Evolutionary conservation across 805 yeast species (phyloP), one percentile per base, ranked within the genome.

Genomic region (Torulaspora gathmanii): DNA sequence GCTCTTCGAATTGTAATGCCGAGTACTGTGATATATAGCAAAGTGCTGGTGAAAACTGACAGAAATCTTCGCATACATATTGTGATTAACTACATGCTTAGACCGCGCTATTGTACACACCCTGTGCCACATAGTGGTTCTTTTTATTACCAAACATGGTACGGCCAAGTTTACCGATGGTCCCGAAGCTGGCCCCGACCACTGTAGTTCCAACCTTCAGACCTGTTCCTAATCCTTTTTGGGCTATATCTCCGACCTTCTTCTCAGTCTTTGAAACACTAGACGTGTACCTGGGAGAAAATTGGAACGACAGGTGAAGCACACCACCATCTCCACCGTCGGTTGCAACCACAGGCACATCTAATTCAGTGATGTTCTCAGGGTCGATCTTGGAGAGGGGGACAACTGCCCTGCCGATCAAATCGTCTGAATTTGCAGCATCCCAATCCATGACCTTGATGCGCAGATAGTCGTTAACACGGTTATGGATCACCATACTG

Each of bases 371-470:
- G 20, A 76, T 74, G 23, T 70, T 69, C 42, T 74, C 71, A 3
- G 89, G 86, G 51, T 80, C 79, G 15, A 90, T 69, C 11, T 78
- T 77, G 0, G 77, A 63, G 46, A 91, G 68, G 9, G 77, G 74
- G 45, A 89, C 61, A 17, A 60, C 55, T 8, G 80, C 86, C 26
- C 70, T 71, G 45, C 98, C 95, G 44, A 93, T 72, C 51, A 73
- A 70, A 65, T 93, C 99, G 65, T 93, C 91, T 49, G 77, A 78
- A 37, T 87, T 81, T 54, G 96, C 96, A 52, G 91, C 79, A 67
- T 93, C 99, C 96, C 97, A 91, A 63, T 93, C 99, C 59, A 61
- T 74, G 12, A 86, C 78, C 45, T 73, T 77, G 44, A 86, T 71
- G 45, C 69, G 70, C 41, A 90, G 61, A 3, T 65, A 63, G 9